phyloP scores from a whole-genome alignment of 257 asterid species.

The Petrea volubilis region DNA sequence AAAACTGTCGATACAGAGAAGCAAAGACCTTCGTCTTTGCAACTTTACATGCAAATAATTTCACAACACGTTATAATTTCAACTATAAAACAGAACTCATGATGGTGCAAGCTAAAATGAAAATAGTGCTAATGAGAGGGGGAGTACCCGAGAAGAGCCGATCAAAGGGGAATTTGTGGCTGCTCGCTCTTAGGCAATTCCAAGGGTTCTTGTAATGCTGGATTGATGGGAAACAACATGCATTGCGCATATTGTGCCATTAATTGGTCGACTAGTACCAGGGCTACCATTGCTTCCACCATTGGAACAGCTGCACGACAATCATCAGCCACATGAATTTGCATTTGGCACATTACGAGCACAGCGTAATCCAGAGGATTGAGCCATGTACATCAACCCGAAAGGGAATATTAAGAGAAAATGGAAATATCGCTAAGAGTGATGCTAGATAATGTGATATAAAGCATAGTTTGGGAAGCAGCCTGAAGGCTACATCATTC shows the following conservation, averaged over 20 bases:
- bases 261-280: slow-evolving; percentile 88
- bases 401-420: neutral
- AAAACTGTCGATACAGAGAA: neutral
- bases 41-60: neutral
- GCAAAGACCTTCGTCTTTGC: neutral
- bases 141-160: neutral
- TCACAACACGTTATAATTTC: too few relatives aligned
- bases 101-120: too few relatives aligned
- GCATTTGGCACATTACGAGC: neutral
- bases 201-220: slow-evolving; percentile 76
- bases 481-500: neutral
- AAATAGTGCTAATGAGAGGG: too few relatives aligned
- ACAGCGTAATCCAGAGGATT: neutral
- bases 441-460: neutral
- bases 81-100: too few relatives aligned
- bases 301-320: slow-evolving; percentile 84
- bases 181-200: slow-evolving; percentile 31
- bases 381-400: neutral
- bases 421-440: neutral
- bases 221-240: slow-evolving; percentile 77
- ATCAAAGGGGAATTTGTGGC: slow-evolving; percentile 47
- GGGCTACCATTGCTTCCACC: slow-evolving; percentile 98
- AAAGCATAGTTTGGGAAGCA: neutral
- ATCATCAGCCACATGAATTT: slow-evolving; percentile 20
- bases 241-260: slow-evolving; percentile 95